A percentile compares a stretch with the other conserved stretches of the same genome.
phyloP scores from a whole-genome alignment of 129 eudicot genomes.

The Flaveria robusta region DNA sequence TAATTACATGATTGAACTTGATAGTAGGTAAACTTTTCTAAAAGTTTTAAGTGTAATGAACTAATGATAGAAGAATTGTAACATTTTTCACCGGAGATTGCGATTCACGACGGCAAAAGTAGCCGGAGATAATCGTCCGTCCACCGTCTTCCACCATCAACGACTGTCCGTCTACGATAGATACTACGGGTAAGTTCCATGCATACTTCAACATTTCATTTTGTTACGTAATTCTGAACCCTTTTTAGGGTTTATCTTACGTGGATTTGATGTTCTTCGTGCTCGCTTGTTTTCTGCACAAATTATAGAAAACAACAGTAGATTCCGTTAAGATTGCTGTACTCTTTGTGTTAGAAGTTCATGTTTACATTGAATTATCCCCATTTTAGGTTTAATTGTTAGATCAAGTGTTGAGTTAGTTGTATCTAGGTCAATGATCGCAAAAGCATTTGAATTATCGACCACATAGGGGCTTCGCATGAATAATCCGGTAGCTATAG shows the following conservation, averaged over 20 bases:
- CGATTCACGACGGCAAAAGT: no score
- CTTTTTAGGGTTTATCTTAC: slow-evolving; percentile 2
- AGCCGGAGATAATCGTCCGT: no score
- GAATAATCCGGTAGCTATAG: no score
- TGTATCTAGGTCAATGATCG: not conserved
- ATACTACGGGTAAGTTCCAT: not conserved
- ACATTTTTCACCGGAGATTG: no score
- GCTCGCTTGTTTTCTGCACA: not conserved
- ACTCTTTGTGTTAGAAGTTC: not conserved
- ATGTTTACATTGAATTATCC: not conserved
- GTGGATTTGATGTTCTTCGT: not conserved
- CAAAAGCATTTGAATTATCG: not conserved
- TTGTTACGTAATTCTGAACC: not conserved
- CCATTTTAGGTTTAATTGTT: not conserved
- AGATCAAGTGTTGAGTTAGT: not conserved
- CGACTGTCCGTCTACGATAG: not conserved
- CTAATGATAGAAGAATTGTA: no score
- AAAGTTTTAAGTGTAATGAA: no score
- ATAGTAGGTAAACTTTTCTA: no score
- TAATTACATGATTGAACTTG: no score
- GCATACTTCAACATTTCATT: not conserved
- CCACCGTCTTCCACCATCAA: not conserved
- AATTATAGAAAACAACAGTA: not conserved
- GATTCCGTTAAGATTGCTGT: not conserved
- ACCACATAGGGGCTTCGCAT: not conserved